A percentile compares a stretch with the other conserved stretches of the same genome.
These are phyloP conservation scores for Ogataea pini DNA, from an alignment of 805 yeast genomes.

Conservation along the genomic window DNA sequence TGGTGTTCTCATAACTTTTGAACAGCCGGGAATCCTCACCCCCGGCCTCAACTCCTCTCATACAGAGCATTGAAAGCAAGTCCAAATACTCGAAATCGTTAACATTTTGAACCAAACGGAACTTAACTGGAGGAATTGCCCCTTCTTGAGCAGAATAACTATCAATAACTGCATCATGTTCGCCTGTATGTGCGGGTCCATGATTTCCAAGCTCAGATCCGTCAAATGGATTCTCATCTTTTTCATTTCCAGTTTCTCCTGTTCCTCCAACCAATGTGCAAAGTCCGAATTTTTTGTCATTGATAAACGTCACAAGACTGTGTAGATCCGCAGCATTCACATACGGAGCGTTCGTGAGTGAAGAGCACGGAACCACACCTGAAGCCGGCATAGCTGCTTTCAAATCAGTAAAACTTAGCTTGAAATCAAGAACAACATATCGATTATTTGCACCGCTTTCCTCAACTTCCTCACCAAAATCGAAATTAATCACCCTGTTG, in stretches of 20 bases:
- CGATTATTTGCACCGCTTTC: constrained; percentile 30
- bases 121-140: constrained; percentile 38
- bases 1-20: constrained; percentile 31
- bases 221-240: constrained; percentile 30
- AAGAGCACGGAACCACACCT: constrained; percentile 45
- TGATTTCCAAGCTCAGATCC: constrained; percentile 32
- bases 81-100: constrained; percentile 44
- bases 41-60: constrained; percentile 14
- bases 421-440: constrained; percentile 69
- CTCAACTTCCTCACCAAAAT: background rate
- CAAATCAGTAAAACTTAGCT: constrained; percentile 61
- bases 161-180: background rate
- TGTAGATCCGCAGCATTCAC: constrained; percentile 59
- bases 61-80: constrained; percentile 26
- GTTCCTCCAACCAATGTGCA: constrained; percentile 14
- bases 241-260: constrained; percentile 11
- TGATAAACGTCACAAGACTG: constrained; percentile 62
- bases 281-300: constrained; percentile 41
- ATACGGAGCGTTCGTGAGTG: constrained; percentile 55
- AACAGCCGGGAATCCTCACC: constrained; percentile 15
- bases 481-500: constrained; percentile 14
- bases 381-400: constrained; percentile 53
- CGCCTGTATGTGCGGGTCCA: constrained; percentile 23
- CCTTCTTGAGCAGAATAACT: constrained; percentile 14
- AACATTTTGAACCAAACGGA: constrained; percentile 47